A percentile compares a stretch with the other conserved stretches of the same genome.
These are phyloP conservation scores for Gamarada debralockiae DNA, from an alignment of 495 filamentous ascomycete species.

Conservation along the genomic window DNA sequence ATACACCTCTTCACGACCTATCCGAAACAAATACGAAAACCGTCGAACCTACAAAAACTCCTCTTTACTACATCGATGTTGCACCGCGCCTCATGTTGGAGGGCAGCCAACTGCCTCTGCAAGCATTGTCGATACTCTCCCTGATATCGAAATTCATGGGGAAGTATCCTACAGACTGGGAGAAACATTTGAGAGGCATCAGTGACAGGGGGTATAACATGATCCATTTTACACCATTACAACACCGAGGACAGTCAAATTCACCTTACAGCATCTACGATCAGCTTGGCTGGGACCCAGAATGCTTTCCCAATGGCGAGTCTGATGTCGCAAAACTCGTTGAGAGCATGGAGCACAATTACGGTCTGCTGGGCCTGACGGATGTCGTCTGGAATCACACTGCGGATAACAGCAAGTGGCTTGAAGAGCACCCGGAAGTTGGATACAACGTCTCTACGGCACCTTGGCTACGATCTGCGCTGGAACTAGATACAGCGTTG, in stretches of 20 bases:
- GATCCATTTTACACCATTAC: slow-evolving; percentile 96
- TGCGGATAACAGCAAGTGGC: slow-evolving; percentile 91
- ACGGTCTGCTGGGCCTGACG: slow-evolving; percentile 82
- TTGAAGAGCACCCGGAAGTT: slow-evolving; percentile 90
- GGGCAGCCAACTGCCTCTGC: slow-evolving; percentile 66
- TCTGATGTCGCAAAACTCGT: slow-evolving; percentile 75
- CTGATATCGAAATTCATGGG: slow-evolving; percentile 98
- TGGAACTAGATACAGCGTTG: slow-evolving; percentile 81
- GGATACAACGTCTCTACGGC: slow-evolving; percentile 94
- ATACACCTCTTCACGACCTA: slow-evolving; percentile 78
- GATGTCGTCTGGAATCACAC: slow-evolving; percentile 99
- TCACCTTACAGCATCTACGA: slow-evolving; percentile 97
- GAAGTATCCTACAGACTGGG: slow-evolving; percentile 81
- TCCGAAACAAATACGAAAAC: slow-evolving; percentile 44
- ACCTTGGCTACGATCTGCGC: slow-evolving; percentile 85
- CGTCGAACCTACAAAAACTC: slow-evolving; percentile 59
- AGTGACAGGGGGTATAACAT: slow-evolving; percentile 92
- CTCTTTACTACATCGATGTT: slow-evolving; percentile 87
- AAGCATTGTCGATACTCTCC: slow-evolving; percentile 89
- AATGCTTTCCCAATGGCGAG: slow-evolving; percentile 81
- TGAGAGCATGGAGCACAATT: slow-evolving; percentile 75
- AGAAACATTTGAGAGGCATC: slow-evolving; percentile 82
- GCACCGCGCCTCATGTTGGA: slow-evolving; percentile 75
- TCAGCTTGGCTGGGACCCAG: slow-evolving; percentile 81
- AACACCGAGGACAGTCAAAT: slow-evolving; percentile 82